These are phyloP conservation scores for Protea cynaroides DNA, from an alignment of 164 flowering plant genomes.

Conservation along the genomic window DNA sequence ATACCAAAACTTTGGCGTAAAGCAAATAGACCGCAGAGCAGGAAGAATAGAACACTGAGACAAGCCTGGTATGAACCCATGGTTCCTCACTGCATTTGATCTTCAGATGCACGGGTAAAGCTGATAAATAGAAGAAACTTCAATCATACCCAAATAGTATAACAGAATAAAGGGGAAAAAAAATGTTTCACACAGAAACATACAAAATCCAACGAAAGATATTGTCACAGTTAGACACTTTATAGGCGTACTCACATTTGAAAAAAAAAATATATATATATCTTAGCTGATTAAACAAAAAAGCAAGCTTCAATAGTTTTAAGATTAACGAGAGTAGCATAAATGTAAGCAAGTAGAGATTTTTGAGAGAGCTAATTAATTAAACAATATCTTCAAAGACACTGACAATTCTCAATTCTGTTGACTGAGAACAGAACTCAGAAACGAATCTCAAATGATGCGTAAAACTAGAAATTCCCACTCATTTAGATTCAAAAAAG, in stretches of 20 bases:
- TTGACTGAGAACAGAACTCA: not conserved
- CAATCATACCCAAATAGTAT: not conserved
- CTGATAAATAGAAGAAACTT: constrained; percentile 1
- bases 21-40: constrained; percentile 14
- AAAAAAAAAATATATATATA: not conserved
- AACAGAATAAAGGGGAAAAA: not conserved
- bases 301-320: not conserved
- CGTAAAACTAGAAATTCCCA: too few relatives aligned
- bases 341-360: too few relatives aligned
- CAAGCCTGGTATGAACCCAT: constrained; percentile 18
- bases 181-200: not conserved
- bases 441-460: too few relatives aligned
- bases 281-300: not conserved
- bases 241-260: not conserved
- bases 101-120: constrained; percentile 5
- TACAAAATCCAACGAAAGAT: not conserved
- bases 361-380: too few relatives aligned
- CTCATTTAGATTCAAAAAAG: too few relatives aligned
- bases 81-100: constrained; percentile 20
- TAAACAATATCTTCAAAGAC: not conserved
- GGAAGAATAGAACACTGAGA: constrained; percentile 5
- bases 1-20: constrained; percentile 12
- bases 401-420: not conserved
- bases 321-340: not conserved
- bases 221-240: constrained; percentile 2